These are phyloP conservation scores for Ilex asprella DNA, from an alignment of 257 asterid species.

Conservation along the genomic window DNA sequence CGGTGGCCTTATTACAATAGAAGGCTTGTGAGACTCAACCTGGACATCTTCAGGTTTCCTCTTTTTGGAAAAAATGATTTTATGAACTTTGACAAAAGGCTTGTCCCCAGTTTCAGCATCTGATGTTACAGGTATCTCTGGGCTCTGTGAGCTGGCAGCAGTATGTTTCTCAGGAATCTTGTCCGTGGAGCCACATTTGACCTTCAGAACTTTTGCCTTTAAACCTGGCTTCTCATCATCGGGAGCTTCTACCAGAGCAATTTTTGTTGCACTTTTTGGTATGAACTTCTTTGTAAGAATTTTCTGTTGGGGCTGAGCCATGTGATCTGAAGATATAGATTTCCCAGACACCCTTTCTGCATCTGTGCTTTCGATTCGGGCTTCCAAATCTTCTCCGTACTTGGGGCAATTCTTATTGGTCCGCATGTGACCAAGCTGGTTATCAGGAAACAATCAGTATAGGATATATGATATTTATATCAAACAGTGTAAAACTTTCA, in stretches of 20 bases:
- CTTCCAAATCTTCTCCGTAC: conserved; percentile 76
- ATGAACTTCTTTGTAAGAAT: conserved; percentile 46
- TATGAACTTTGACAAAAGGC: conserved; percentile 60
- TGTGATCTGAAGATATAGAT: conserved; percentile 43
- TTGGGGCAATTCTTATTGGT: conserved; percentile 98
- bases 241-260: conserved; percentile 44
- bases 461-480: neutral
- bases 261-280: conserved; percentile 48
- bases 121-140: conserved; percentile 58
- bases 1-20: conserved; percentile 76
- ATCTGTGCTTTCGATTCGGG: conserved; percentile 58
- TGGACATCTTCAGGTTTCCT: conserved; percentile 55
- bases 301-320: conserved; percentile 58
- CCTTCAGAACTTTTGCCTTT: conserved; percentile 79
- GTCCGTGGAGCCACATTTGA: conserved; percentile 72
- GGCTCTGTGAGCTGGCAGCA: conserved; percentile 65
- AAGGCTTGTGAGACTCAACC: conserved; percentile 58
- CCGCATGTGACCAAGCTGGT: conserved; percentile 98
- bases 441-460: conserved; percentile 7
- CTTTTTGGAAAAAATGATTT: conserved; percentile 72
- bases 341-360: conserved; percentile 48
- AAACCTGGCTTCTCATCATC: conserved; percentile 74
- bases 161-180: conserved; percentile 64
- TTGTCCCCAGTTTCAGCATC: conserved; percentile 65
- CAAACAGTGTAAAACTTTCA: neutral